Evolutionary conservation across 768 basidiomycete genomes (phyloP), one percentile per base, ranked within the genome.

Genomic region (Rhodotorula sphaerocarpa): DNA sequence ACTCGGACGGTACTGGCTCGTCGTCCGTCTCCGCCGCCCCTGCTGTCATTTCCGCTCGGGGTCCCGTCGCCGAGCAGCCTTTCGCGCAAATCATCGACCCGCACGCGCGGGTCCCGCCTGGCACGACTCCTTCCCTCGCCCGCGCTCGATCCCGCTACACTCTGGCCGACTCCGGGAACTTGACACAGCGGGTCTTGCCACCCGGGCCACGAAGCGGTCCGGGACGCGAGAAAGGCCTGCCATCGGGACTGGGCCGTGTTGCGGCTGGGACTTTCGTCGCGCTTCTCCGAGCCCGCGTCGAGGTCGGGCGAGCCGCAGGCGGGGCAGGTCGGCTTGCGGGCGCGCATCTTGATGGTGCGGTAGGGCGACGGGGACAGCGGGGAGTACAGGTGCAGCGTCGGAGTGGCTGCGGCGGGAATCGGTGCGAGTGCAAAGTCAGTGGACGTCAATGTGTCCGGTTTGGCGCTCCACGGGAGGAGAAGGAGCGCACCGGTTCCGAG

Each of bases 291-390:
- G 25, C 18, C n/a, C n/a, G n/a, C n/a, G n/a, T 16, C 5, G 36
- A 15, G 39, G 65, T 71, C n/a, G n/a, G n/a, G n/a, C n/a, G n/a
- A n/a, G 9, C 86, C 87, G 73, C 93, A 99, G 0, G 86, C 84
- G 11, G 81, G 75, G 75, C 93, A 99, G 9, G 80, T 80, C 2
- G 80, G 75, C 55, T 86, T 84, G 44, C 83, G 82, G 6, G 80
- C 75, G 43, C 91, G 82, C n/a, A 95, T 78, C 69, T 86, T 90
- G 75, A 96, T 82, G 45, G 78, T 85, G 7, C 92, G 82, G 74
- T 95, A 92, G 0, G 86, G 84, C 1, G 57, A 18, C 5, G 75
- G 72, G 0, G 79, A 80, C 21, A 90, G 74, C 0, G 88, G 85
- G 28, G 86, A 85, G 75, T 85, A 89, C 25, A 92, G 74, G 21